These are phyloP conservation scores for Penicillium sclerotiorum DNA, from an alignment of 2,329 filamentous ascomycete species.

Conservation along the genomic window DNA sequence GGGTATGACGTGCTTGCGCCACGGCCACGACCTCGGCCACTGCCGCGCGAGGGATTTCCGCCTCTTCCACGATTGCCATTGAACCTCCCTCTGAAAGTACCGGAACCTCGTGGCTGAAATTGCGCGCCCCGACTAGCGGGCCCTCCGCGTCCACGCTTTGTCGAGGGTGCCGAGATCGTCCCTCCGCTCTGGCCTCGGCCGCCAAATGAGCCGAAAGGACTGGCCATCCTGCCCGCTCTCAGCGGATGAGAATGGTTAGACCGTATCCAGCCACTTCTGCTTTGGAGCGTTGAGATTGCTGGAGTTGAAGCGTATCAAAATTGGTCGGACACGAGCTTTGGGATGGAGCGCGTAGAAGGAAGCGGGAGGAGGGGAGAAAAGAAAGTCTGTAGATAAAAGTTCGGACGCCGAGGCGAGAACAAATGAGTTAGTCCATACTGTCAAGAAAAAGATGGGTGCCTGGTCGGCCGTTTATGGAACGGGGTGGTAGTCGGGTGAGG, in stretches of 20 bases:
- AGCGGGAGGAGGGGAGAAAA: background rate
- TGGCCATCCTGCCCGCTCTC: conserved; percentile 34
- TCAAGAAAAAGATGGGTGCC: background rate
- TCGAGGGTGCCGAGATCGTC: conserved; percentile 19
- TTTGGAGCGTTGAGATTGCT: background rate
- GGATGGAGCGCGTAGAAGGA: background rate
- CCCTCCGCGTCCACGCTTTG: conserved; percentile 30
- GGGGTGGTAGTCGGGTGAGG: too few relatives aligned
- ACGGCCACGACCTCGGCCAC: conserved; percentile 22
- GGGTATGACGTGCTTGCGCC: conserved; percentile 18
- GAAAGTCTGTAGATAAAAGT: conserved; percentile 12
- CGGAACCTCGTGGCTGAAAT: conserved; percentile 21
- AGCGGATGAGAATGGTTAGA: conserved; percentile 24
- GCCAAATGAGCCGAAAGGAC: conserved; percentile 32
- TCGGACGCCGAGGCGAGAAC: conserved; percentile 21
- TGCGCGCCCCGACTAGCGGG: conserved; percentile 15
- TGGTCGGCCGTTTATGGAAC: background rate
- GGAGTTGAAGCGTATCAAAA: background rate
- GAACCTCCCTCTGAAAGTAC: conserved; percentile 15
- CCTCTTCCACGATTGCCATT: conserved; percentile 3
- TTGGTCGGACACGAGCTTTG: background rate
- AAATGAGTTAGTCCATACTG: conserved; percentile 18
- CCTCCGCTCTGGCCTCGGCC: conserved; percentile 29
- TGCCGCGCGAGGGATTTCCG: conserved; percentile 17
- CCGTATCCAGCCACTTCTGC: conserved; percentile 16